These are phyloP conservation scores for Trichosporon sp. DNA, from an alignment of 1,284 basidiomycete genomes.

Conservation along the genomic window DNA sequence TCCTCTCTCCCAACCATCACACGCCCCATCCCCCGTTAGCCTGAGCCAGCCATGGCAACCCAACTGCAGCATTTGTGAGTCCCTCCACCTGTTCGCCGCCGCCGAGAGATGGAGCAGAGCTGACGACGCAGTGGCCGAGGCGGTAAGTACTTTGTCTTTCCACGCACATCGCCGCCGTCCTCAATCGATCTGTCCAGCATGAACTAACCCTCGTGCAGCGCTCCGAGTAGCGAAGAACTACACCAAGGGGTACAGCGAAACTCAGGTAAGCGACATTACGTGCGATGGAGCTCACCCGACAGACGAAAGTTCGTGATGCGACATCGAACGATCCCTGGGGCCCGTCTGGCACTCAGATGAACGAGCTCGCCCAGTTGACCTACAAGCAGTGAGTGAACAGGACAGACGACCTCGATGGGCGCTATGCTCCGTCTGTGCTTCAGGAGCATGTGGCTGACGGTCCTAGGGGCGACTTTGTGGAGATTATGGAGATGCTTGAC, in stretches of 20 bases:
- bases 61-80: constrained; percentile 44
- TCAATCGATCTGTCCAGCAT: neutral
- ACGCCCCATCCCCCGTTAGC: neutral
- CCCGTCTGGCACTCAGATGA: constrained; percentile 97
- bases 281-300: constrained; percentile 31
- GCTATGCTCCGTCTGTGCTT: neutral
- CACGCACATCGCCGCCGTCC: neutral
- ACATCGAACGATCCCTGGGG: constrained; percentile 99
- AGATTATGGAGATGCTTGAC: constrained; percentile 99
- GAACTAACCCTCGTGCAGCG: constrained; percentile 45
- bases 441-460: constrained; percentile 6
- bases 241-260: constrained; percentile 86
- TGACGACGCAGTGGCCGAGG: constrained; percentile 40
- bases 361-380: constrained; percentile 94
- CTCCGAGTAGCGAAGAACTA: constrained; percentile 88
- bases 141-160: constrained; percentile 25
- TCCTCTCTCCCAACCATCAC: neutral
- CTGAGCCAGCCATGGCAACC: constrained; percentile 25
- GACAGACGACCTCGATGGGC: neutral
- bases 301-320: constrained; percentile 93
- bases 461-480: constrained; percentile 90
- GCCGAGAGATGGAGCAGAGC: constrained; percentile 6
- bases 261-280: constrained; percentile 38
- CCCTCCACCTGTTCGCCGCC: neutral
- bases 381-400: constrained; percentile 79